Base-by-base conservation (phyloP, 2,329 filamentous ascomycete species). In the Teratosphaeria gauchensis region DNA sequence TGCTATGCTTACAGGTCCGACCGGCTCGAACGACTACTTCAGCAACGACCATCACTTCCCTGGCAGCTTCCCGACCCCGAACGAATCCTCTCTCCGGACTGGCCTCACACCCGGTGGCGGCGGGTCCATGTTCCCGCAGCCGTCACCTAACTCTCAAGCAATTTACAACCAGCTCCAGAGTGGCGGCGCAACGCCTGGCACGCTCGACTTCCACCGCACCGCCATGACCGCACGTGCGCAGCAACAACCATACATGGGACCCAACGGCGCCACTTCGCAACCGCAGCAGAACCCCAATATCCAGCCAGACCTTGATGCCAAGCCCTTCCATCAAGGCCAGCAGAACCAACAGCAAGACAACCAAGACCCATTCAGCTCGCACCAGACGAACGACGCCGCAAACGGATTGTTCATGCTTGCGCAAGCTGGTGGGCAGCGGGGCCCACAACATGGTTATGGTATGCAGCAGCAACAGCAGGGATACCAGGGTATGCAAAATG, bases 101-200 rank as follows among this genome's bases (percentile, higher is more conserved):
- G 94, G 94, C 58, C 77, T 97, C 65, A 97, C 94, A 56, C 94
- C 94, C 54, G 94, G 94, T 61, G 92, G 92, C 65, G 91, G 92
- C 72, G 92, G 92, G 67, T 95, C 92, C 67, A 97, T 97, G 90
- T 97, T 97, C 78, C 91, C 92, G 58, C 89, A 88, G 57, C 88
- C 90, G 2, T 95, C 89, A 72, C 92, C 90, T 4, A 95, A 89
- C 72, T 89, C 90, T 0, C 87, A 91, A 76, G 88, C 88, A 55
- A 76, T 96, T 6, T 90, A 92, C 74, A 87, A 87, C 61, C 87
- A 88, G 65, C 77, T 94, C 42, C 85, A 89, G 64, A 89, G 84
- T 70, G 89, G 89, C 64, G 89, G 87, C 58, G 88, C 90, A 3
- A 99, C 94, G 1, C 94, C 94, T 8, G 87, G 87, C 62, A 96